A percentile compares a stretch with the other conserved stretches of the same genome.
Conservation (phyloP, 257 asterid species). For the Ehretia macrophylla region DNA sequence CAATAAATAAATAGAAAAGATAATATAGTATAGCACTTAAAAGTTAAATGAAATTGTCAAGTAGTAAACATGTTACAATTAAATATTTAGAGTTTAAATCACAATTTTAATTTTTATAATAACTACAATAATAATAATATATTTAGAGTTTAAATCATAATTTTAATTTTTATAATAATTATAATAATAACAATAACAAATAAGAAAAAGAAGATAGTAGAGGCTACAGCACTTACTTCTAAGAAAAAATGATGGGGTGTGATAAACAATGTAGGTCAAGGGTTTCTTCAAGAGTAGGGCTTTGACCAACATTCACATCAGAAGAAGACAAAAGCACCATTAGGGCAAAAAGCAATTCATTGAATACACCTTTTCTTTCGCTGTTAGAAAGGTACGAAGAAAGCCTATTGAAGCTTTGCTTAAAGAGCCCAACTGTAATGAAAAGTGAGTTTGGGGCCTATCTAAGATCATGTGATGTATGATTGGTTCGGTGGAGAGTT, state of each 20-base stretch:
- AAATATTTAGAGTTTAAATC: too few species aligned
- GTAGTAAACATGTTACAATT: too few species aligned
- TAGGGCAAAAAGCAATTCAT: constrained; percentile 11
- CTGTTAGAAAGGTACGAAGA: background rate
- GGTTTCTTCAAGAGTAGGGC: constrained; percentile 19
- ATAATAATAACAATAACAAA: too few species aligned
- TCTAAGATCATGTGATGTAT: background rate
- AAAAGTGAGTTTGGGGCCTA: background rate
- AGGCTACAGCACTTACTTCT: background rate
- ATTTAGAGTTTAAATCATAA: too few species aligned
- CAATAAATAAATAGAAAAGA: too few species aligned
- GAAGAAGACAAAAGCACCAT: constrained; percentile 22
- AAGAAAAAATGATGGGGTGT: background rate
- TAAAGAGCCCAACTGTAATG: background rate
- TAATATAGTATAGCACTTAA: too few species aligned
- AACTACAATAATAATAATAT: too few species aligned
- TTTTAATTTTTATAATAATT: too few species aligned
- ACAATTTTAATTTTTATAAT: too few species aligned
- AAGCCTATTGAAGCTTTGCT: background rate
- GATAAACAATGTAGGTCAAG: background rate
- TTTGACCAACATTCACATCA: constrained; percentile 31
- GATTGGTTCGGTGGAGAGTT: constrained; percentile 8
- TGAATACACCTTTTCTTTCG: background rate
- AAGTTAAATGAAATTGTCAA: too few species aligned
- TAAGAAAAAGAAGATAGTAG: too few species aligned